These are phyloP conservation scores for Protostelium mycophagum DNA, from an alignment of 78 protist species.

Conservation along the genomic window DNA sequence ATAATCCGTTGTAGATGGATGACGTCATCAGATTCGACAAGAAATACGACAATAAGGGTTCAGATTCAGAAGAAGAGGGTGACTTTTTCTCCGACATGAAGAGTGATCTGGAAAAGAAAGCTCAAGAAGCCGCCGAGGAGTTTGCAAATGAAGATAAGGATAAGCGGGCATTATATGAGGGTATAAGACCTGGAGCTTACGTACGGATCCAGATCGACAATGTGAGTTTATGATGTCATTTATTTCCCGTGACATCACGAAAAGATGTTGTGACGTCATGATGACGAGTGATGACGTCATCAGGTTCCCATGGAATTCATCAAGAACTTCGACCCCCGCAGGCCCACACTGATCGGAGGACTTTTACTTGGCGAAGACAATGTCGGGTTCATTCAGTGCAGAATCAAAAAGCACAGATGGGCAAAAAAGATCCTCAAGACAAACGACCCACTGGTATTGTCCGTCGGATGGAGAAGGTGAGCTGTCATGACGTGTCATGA, in stretches of 20 bases:
- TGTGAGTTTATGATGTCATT: not conserved
- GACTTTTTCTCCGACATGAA: slow-evolving; percentile 10
- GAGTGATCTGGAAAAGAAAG: slow-evolving; percentile 24
- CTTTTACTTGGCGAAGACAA: slow-evolving; percentile 80
- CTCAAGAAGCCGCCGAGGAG: slow-evolving; percentile 46
- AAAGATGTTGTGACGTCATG: not conserved
- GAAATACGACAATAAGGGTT: slow-evolving; percentile 22
- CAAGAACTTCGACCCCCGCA: slow-evolving; percentile 77
- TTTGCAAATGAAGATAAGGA: slow-evolving; percentile 58
- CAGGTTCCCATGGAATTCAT: slow-evolving; percentile 92
- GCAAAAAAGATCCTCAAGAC: slow-evolving; percentile 88
- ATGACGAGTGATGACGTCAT: slow-evolving; percentile 1
- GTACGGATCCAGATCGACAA: slow-evolving; percentile 84
- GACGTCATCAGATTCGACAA: slow-evolving; percentile 9
- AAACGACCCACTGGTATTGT: slow-evolving; percentile 93
- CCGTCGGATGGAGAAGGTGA: slow-evolving; percentile 95
- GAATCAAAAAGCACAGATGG: slow-evolving; percentile 98
- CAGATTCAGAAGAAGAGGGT: slow-evolving; percentile 29
- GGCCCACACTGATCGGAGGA: slow-evolving; percentile 94
- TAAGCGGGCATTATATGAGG: slow-evolving; percentile 35
- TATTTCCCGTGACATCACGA: not conserved
- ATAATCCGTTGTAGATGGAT: too few species aligned
- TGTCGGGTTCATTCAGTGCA: slow-evolving; percentile 76
- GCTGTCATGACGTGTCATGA: not conserved
- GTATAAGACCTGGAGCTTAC: slow-evolving; percentile 84